Conservation (phyloP, 768 basidiomycete species). For the Mycena albidolilacea region DNA sequence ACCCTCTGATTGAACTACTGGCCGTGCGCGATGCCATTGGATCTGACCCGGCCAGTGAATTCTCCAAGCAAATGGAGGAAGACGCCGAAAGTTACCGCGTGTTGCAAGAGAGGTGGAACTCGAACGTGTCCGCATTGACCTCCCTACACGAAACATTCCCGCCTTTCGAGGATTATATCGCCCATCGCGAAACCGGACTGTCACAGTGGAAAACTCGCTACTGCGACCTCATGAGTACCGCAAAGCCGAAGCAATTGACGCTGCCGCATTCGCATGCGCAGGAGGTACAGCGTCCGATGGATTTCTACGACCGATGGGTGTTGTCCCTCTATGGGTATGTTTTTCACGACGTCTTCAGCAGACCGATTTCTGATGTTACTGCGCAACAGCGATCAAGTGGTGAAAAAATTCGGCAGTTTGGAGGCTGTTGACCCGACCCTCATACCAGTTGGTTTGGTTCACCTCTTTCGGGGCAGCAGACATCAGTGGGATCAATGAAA, state of each 20-base stretch:
- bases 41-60: constrained; percentile 26
- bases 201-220: constrained; percentile 12
- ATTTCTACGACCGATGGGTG: constrained; percentile 40
- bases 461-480: constrained; percentile 31
- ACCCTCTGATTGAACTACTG: constrained; percentile 3
- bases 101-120: constrained; percentile 20
- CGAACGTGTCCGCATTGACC: not conserved
- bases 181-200: constrained; percentile 11
- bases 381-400: constrained; percentile 34
- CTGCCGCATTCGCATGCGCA: not conserved
- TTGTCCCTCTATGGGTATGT: constrained; percentile 36
- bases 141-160: constrained; percentile 15
- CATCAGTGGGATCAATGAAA: constrained; percentile 38
- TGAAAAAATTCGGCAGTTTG: constrained; percentile 40
- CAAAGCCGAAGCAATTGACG: constrained; percentile 10
- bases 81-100: constrained; percentile 23
- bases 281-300: constrained; percentile 15
- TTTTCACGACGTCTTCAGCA: not conserved
- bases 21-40: constrained; percentile 23
- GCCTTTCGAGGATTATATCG: constrained; percentile 17
- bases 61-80: constrained; percentile 28
- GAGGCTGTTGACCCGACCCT: constrained; percentile 41
- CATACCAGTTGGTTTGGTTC: constrained; percentile 43
- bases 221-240: constrained; percentile 19
- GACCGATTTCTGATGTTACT: not conserved